Conservation (phyloP, 345 rosid genomes). For the Gossypium bickii region DNA sequence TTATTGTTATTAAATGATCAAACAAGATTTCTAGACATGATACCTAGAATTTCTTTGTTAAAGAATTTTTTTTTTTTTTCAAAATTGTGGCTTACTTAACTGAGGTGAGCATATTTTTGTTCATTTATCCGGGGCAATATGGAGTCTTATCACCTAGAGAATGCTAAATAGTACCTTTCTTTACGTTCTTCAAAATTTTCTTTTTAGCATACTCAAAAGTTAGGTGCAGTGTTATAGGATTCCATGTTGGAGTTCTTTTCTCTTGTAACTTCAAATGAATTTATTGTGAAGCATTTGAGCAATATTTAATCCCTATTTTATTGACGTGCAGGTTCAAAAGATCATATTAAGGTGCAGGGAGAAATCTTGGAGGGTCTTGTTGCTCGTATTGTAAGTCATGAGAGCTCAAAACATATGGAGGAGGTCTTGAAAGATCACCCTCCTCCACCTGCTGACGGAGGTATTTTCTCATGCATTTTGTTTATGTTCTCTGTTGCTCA, state of each 20-base stretch:
- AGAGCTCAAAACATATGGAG: constrained; percentile 73
- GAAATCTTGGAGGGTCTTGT: constrained; percentile 99
- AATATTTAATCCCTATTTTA: constrained; percentile 13
- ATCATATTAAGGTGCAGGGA: constrained; percentile 82
- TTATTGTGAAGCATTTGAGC: constrained; percentile 1
- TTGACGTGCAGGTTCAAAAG: constrained; percentile 60
- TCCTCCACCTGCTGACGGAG: constrained; percentile 60
- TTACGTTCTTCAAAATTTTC: background rate
- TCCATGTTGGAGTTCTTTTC: background rate
- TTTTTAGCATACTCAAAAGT: background rate
- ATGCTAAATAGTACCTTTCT: no score
- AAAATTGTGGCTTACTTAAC: background rate
- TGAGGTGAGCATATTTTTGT: background rate
- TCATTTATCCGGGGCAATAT: background rate
- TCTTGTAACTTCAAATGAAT: background rate
- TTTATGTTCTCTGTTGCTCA: background rate
- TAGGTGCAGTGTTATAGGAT: background rate
- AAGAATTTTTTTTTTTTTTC: background rate
- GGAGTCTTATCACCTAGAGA: background rate
- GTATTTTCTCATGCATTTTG: constrained; percentile 30
- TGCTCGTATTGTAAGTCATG: constrained; percentile 82
- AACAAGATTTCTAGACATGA: background rate
- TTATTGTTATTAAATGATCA: background rate
- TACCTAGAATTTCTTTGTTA: background rate
- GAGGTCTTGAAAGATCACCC: constrained; percentile 67